Evolutionary conservation across 192 early-diverging fungal genomes (phyloP).

Genomic region (Cladochytrium replicatum): DNA sequence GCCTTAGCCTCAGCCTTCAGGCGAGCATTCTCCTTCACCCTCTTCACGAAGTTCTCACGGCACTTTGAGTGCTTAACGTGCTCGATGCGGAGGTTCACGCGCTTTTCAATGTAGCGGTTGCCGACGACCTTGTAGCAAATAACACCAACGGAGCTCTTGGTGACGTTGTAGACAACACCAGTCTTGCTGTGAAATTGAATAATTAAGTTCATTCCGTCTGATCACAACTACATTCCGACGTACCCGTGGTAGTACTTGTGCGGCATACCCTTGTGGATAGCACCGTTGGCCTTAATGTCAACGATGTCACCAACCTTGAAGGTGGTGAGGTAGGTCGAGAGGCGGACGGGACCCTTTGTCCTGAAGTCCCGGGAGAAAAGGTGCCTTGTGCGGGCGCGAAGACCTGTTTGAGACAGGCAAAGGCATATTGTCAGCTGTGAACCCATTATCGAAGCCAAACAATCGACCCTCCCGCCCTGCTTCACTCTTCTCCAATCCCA

Average conservation of each 20-base stretch:
- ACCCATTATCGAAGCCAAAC: too few relatives aligned
- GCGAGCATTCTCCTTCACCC: constrained; percentile 91
- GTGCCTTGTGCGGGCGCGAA: constrained; percentile 96
- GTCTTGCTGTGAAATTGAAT: constrained; percentile 58
- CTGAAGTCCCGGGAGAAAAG: constrained; percentile 97
- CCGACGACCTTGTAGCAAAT: constrained; percentile 98
- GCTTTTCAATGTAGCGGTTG: constrained; percentile 97
- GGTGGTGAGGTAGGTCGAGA: constrained; percentile 96
- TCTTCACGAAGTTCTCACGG: constrained; percentile 92
- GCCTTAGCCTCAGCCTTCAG: constrained; percentile 74
- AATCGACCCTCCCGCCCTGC: too few relatives aligned
- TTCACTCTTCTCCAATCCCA: too few relatives aligned
- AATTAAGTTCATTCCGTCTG: constrained; percentile 1
- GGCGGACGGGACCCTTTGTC: constrained; percentile 79
- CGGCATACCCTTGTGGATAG: constrained; percentile 99
- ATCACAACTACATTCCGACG: constrained; percentile 3
- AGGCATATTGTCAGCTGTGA: too few relatives aligned
- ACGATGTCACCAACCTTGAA: constrained; percentile 99
- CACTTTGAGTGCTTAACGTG: constrained; percentile 99
- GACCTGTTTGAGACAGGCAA: constrained; percentile 40
- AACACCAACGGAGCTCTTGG: constrained; percentile 97
- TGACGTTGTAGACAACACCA: constrained; percentile 99
- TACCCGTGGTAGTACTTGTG: constrained; percentile 99
- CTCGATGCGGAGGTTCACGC: constrained; percentile 96
- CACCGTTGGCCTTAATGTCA: constrained; percentile 98